Evolutionary conservation across 306 rosid genomes (phyloP).

Genomic region (Abrus pulchellus): DNA sequence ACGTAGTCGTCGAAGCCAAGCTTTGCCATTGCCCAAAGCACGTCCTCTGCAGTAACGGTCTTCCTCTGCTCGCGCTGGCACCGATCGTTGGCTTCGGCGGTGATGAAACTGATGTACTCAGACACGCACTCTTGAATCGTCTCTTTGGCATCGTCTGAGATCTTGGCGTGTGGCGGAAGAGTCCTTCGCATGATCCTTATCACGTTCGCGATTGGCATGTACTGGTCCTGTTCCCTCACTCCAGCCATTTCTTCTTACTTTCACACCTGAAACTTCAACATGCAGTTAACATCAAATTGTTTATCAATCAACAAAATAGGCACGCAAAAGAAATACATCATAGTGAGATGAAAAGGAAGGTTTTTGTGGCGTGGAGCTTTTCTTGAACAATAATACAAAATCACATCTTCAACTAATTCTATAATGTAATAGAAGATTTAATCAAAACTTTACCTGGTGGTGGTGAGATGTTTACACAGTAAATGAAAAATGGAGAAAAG

Average conservation of each 20-base stretch:
- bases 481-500: too few species aligned
- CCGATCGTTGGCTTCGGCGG: conserved; percentile 77
- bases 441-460: too few species aligned
- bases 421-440: too few species aligned
- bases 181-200: conserved; percentile 77
- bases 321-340: too few species aligned
- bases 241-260: conserved; percentile 13
- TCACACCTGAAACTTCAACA: too few species aligned
- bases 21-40: conserved; percentile 75
- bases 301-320: too few species aligned
- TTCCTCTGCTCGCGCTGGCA: conserved; percentile 76
- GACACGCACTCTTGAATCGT: conserved; percentile 79
- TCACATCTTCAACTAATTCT: too few species aligned
- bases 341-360: too few species aligned
- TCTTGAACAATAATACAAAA: too few species aligned
- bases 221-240: conserved; percentile 69
- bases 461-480: too few species aligned
- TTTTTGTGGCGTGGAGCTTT: too few species aligned
- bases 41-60: conserved; percentile 77
- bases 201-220: conserved; percentile 86
- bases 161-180: conserved; percentile 74
- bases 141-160: conserved; percentile 82
- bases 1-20: conserved; percentile 77
- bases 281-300: too few species aligned
- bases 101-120: conserved; percentile 79